phyloP scores from a whole-genome alignment of 331 rosid species.

The Phaseolus coccineus region DNA sequence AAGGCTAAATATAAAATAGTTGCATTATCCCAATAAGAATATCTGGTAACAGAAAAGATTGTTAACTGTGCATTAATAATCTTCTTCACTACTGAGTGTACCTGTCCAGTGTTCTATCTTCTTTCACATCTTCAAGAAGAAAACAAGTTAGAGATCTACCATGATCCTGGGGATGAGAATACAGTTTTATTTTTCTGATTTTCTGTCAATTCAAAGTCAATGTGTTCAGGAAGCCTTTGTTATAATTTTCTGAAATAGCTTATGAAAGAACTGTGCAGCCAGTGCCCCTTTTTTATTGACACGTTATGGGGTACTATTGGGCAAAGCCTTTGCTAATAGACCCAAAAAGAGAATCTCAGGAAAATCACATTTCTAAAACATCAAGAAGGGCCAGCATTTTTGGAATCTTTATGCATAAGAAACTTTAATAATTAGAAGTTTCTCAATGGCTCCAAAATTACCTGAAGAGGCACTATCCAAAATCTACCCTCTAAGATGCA shows the following conservation, averaged over 20 bases:
- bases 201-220: conserved; percentile 22
- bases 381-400: conserved; percentile 35
- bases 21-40: background rate
- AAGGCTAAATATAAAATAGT: conserved; percentile 26
- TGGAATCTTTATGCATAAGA: conserved; percentile 28
- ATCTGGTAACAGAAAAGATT: background rate
- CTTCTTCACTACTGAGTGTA: conserved; percentile 25
- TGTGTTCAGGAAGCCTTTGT: conserved; percentile 5
- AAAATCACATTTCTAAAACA: conserved; percentile 37
- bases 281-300: conserved; percentile 23
- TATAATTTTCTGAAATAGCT: conserved; percentile 24
- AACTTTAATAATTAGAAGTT: conserved; percentile 28
- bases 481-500: background rate
- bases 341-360: conserved; percentile 31
- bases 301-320: conserved; percentile 33
- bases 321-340: conserved; percentile 16
- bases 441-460: conserved; percentile 38
- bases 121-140: conserved; percentile 40
- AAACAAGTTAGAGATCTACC: conserved; percentile 30
- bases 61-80: background rate
- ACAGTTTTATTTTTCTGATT: background rate
- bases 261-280: conserved; percentile 34
- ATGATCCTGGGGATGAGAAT: conserved; percentile 10
- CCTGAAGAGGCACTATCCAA: conserved; percentile 45
- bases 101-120: conserved; percentile 42